Percentiles rank a stretch among this genome's conserved stretches.
These are phyloP conservation scores for Eucalyptus pumila DNA, from an alignment of 345 rosid species.

Conservation along the genomic window DNA sequence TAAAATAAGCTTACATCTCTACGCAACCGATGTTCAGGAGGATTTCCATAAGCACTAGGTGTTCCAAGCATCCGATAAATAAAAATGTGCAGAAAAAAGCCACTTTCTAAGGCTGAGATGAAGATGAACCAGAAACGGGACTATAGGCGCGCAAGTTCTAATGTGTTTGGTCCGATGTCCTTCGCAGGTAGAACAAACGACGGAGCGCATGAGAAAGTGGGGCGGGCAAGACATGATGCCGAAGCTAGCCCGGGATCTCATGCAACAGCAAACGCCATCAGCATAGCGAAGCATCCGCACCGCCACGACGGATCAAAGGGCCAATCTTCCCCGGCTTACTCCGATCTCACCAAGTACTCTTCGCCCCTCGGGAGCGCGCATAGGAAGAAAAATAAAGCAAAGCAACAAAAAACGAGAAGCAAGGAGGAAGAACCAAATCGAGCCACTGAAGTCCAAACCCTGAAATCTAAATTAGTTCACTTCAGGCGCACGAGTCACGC, in stretches of 20 bases:
- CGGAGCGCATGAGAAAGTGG: conserved; percentile 56
- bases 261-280: neutral
- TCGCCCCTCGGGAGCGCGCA: neutral
- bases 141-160: neutral
- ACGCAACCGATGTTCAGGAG: neutral
- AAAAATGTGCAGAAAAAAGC: neutral
- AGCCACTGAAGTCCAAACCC: neutral
- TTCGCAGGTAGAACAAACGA: conserved; percentile 53
- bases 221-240: conserved; percentile 27
- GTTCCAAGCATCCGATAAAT: neutral
- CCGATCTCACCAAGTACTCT: neutral
- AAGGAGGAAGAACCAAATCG: neutral
- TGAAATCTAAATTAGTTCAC: neutral
- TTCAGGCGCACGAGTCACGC: neutral
- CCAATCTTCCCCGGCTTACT: neutral
- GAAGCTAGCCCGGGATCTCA: neutral
- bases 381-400: neutral
- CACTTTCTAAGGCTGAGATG: neutral
- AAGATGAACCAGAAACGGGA: neutral
- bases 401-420: neutral
- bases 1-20: neutral
- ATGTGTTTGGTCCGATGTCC: neutral
- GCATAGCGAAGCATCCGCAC: neutral
- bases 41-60: neutral
- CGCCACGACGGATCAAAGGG: neutral